Conservation (phyloP, 768 basidiomycete genomes). For the Tremella mesenterica region DNA sequence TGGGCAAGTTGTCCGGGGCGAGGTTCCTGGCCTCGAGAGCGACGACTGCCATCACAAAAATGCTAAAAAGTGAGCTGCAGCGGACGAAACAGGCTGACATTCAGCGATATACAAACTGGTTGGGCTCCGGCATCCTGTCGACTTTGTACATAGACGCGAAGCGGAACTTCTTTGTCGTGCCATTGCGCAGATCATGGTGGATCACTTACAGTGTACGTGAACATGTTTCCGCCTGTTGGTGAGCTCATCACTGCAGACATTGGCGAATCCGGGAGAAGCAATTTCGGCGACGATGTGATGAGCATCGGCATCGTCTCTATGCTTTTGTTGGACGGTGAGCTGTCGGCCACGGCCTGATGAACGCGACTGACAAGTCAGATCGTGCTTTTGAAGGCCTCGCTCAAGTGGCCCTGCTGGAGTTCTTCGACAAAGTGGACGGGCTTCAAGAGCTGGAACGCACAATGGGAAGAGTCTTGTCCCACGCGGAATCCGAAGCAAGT, state of each 20-base stretch:
- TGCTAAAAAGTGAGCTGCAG: conserved; percentile 67
- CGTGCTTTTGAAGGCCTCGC: conserved; percentile 64
- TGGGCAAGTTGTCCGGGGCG: conserved; percentile 46
- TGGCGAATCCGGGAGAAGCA: too few species aligned
- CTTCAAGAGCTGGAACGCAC: conserved; percentile 39
- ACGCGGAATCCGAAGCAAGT: conserved; percentile 3
- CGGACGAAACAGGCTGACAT: neutral
- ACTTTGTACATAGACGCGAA: conserved; percentile 66
- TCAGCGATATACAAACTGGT: conserved; percentile 80
- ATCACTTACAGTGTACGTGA: conserved; percentile 66
- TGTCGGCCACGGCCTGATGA: too few species aligned
- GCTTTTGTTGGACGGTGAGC: conserved; percentile 59
- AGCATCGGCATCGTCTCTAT: conserved; percentile 51
- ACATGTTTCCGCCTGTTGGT: too few species aligned
- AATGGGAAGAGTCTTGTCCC: neutral
- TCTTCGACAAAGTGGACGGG: conserved; percentile 65
- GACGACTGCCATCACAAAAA: conserved; percentile 57
- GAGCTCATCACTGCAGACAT: too few species aligned
- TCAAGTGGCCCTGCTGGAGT: conserved; percentile 70
- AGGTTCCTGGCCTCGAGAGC: conserved; percentile 66
- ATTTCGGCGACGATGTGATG: too few species aligned
- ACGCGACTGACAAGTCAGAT: too few species aligned
- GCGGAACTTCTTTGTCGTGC: conserved; percentile 60
- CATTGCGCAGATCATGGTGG: conserved; percentile 63
- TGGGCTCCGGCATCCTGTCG: conserved; percentile 64